Evolutionary conservation across 1,284 basidiomycete species (phyloP), one percentile per base, ranked within the genome.

Genomic region (Wallemia hederae): DNA sequence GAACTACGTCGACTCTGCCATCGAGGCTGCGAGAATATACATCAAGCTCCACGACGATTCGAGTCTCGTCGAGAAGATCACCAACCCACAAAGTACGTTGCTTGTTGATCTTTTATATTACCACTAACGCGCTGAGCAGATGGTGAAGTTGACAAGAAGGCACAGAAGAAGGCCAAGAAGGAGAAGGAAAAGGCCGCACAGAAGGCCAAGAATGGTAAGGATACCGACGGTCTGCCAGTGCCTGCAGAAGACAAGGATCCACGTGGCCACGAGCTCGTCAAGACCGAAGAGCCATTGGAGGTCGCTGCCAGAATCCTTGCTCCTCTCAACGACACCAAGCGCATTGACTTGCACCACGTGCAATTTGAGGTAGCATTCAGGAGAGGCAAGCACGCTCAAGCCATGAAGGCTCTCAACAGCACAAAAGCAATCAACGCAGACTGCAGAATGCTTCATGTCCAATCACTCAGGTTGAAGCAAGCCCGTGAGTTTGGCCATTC

Each of bases 91-190:
- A 72, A 26, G 67, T 71, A 58, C 67, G 71, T 59, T 66, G 24
- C 24, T 31, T 61, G 39, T 22, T 24, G 5, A 26, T 28, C 17
- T 17, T 56, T 55, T 15, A 24, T 34, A 55, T 22, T 55, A 28
- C 39, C 69, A 67, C 66, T 26, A 62, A 69, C 15, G 70, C 70
- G 69, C 71, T 62, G 70, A 70, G 61, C 31, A 61, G 27, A 61
- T 59, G 11, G 64, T 61, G 62, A 79, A 78, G 0, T 3, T 15
- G 80, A 81, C 67, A 87, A 87, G 71, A 91, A 90, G 70, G 85
- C 85, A 0, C 82, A 83, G 69, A 90, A 88, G 71, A 91, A 87
- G 68, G 86, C 85, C 27, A 85, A 85, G 70, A 91, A 89, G 69
- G 86, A 80, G 0, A 81, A 82, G 3, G 75, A 76, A 63, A 85